phyloP scores from a whole-genome alignment of 805 yeast genomes.

The Cyberlindnera mycetangii region DNA sequence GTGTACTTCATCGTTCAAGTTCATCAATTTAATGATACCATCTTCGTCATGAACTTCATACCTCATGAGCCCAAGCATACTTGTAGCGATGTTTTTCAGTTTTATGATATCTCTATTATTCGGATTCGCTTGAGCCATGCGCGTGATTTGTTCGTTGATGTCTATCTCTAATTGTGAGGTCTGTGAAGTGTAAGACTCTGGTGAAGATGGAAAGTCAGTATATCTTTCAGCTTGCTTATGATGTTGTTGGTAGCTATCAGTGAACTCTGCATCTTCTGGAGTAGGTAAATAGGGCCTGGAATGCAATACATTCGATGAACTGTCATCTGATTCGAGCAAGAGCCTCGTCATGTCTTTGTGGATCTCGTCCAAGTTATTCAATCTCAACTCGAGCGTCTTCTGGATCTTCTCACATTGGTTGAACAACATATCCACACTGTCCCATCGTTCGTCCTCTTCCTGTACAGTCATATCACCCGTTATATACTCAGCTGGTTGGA shows the following conservation, averaged over 20 bases:
- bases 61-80: conserved; percentile 18
- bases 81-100: conserved; percentile 18
- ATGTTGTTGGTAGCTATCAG: conserved; percentile 1
- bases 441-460: conserved; percentile 3
- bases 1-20: conserved; percentile 13
- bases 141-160: conserved; percentile 15
- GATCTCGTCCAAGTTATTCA: neutral
- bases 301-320: neutral
- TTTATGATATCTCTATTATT: conserved; percentile 17
- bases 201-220: conserved; percentile 23
- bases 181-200: conserved; percentile 19
- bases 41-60: conserved; percentile 15
- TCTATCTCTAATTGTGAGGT: conserved; percentile 23
- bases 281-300: conserved; percentile 16
- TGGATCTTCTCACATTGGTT: conserved; percentile 8
- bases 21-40: conserved; percentile 12
- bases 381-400: conserved; percentile 1
- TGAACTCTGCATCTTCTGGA: conserved; percentile 17
- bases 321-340: neutral
- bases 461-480: neutral
- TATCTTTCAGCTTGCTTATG: neutral
- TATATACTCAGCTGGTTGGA: neutral
- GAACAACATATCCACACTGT: conserved; percentile 3
- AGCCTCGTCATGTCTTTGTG: conserved; percentile 9
- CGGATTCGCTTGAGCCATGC: conserved; percentile 12